Base-by-base conservation (phyloP, 352 stramenopile genomes). In the Phytophthora fragariae region DNA sequence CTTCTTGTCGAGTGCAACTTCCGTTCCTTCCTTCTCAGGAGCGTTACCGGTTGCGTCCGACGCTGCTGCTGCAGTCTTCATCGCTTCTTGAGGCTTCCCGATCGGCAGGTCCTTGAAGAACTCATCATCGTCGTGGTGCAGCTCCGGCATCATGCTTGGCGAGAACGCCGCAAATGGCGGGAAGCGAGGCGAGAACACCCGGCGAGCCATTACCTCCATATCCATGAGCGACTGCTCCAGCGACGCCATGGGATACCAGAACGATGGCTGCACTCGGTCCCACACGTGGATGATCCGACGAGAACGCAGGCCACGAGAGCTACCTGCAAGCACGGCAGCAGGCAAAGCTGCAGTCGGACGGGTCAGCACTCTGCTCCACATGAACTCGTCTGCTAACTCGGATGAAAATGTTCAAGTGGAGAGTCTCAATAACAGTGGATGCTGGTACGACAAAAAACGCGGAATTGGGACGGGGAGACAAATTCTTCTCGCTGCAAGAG, bases 171-270 rank as follows among this genome's bases (percentile, higher is more conserved):
- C 65, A 52, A 81, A 79, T 10, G 67, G 72, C 44, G 76, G 72
- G 19, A 75, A 76, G 8, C 65, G 62, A 54, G 70, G 65, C 52
- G 77, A 65, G 39, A 88, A 73, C 44, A 81, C 72, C 55, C 70
- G 73, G 9, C 41, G 62, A 37, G 78, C 62, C 63, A 83, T 75
- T 19, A 70, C 44, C 21, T 91, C 84, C 29, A 86, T 61, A 11
- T 92, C 82, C 84, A 90, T 85, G 39, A 93, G 75, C 17, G 86
- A 93, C 62, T 92, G 84, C 75, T 93, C 86, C 41, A 92, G 47
- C 29, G 79, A 86, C 14, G 83, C 72, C 68, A 86, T 69, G 0
- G 81, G 76, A 62, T 88, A 68, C 83, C 83, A 91, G 7, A 80
- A 68, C 9, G 76, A 81, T 6, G 83, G 78, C 62, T 74, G 74